Conservation (phyloP, 169 alveolate genomes). For the Plasmodium chabaudi region DNA sequence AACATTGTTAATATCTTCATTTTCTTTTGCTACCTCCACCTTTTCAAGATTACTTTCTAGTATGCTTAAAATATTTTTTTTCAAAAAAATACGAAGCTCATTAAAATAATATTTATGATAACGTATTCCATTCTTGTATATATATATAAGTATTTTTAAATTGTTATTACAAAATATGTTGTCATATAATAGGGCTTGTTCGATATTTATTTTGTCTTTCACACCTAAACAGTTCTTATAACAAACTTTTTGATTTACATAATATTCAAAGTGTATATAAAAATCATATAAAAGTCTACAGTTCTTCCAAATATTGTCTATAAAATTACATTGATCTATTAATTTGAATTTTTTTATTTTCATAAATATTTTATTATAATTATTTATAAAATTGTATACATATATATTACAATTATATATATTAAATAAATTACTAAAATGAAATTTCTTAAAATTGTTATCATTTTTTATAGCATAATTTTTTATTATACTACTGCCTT, state of each 20-base stretch:
- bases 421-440: slow-evolving; percentile 19
- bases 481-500: too few species aligned
- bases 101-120: slow-evolving; percentile 35
- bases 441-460: too few species aligned
- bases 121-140: slow-evolving; percentile 29
- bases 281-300: slow-evolving; percentile 32
- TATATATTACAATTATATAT: slow-evolving; percentile 49
- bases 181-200: slow-evolving; percentile 7
- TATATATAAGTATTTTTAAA: slow-evolving; percentile 20
- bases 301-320: slow-evolving; percentile 70
- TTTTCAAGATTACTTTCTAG: neutral
- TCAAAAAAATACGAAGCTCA: slow-evolving; percentile 12
- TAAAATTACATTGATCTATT: slow-evolving; percentile 42
- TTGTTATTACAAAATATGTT: slow-evolving; percentile 18
- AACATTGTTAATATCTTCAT: neutral
- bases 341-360: slow-evolving; percentile 7
- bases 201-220: neutral
- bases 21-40: neutral
- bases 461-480: too few species aligned
- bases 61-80: slow-evolving; percentile 6
- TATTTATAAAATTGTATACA: slow-evolving; percentile 39
- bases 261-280: slow-evolving; percentile 21
- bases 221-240: neutral
- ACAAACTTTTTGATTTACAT: slow-evolving; percentile 7
- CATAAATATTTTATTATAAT: slow-evolving; percentile 39